phyloP scores from a whole-genome alignment of 2,329 filamentous ascomycete genomes.

The Trichoderma koningii region DNA sequence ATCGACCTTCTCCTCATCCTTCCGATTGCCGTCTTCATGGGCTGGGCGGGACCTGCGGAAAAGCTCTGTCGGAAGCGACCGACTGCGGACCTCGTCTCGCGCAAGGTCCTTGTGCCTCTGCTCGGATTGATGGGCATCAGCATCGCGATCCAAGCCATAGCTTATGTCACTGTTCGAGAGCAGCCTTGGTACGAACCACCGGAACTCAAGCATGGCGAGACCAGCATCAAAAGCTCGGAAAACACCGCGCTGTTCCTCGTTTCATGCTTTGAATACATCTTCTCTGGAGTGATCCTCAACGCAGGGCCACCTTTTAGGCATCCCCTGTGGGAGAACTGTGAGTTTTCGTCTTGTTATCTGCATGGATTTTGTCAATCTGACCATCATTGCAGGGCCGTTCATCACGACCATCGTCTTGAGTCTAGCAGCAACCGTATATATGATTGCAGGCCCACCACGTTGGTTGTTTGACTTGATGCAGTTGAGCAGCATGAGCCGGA shows the following conservation, averaged over 20 bases:
- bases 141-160: conserved; percentile 72
- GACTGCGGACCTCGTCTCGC: conserved; percentile 86
- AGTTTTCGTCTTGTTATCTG: conserved; percentile 38
- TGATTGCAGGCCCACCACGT: conserved; percentile 73
- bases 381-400: conserved; percentile 67
- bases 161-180: conserved; percentile 71
- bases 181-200: conserved; percentile 90
- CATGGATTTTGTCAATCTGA: conserved; percentile 3
- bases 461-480: conserved; percentile 79
- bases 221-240: conserved; percentile 87
- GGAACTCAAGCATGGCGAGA: conserved; percentile 71
- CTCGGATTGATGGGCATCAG: conserved; percentile 86
- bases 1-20: conserved; percentile 92
- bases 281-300: conserved; percentile 84
- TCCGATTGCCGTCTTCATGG: conserved; percentile 98
- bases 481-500: conserved; percentile 71
- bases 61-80: conserved; percentile 80
- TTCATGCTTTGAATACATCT: conserved; percentile 92
- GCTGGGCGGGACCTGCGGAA: conserved; percentile 86
- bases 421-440: conserved; percentile 70
- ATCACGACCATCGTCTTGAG: conserved; percentile 72
- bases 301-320: conserved; percentile 91
- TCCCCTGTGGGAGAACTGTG: conserved; percentile 75
- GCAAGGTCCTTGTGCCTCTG: conserved; percentile 87
- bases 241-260: conserved; percentile 89